Conservation (phyloP, 768 basidiomycete genomes). For the Leccinum olivaceopallidum region DNA sequence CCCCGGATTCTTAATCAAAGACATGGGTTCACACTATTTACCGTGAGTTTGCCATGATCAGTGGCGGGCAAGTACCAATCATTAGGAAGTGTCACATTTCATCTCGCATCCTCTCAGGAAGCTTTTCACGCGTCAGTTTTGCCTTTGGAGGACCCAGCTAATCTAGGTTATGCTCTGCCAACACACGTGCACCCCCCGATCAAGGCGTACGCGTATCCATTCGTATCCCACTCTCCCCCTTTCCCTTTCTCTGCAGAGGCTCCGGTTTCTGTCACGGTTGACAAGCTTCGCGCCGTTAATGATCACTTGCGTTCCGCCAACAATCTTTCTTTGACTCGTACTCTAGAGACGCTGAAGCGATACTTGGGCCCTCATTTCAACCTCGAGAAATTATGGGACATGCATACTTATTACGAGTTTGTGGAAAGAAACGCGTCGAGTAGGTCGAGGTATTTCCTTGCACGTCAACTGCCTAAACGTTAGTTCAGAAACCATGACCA, state of each 20-base stretch:
- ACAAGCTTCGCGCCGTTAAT: conserved; percentile 27
- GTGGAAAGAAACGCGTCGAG: conserved; percentile 40
- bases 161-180: conserved; percentile 22
- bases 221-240: conserved; percentile 36
- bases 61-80: background rate
- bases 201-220: conserved; percentile 37
- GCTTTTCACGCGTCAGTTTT: conserved; percentile 32
- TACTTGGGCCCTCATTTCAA: conserved; percentile 44
- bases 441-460: conserved; percentile 20
- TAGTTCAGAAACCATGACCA: conserved; percentile 41
- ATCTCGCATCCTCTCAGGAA: conserved; percentile 40
- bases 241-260: conserved; percentile 37
- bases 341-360: conserved; percentile 36
- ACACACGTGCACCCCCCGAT: conserved; percentile 32
- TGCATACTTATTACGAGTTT: conserved; percentile 47
- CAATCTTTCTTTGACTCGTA: conserved; percentile 39
- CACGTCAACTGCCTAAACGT: background rate
- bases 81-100: conserved; percentile 33
- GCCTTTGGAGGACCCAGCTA: conserved; percentile 23
- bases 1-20: conserved; percentile 29
- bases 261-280: conserved; percentile 28
- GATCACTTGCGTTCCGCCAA: conserved; percentile 39
- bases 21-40: conserved; percentile 21
- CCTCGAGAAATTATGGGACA: conserved; percentile 48
- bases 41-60: conserved; percentile 26